A percentile compares a stretch with the other conserved stretches of the same genome.
Conservation (phyloP, 441 rosid species). For the Breynia disticha region DNA sequence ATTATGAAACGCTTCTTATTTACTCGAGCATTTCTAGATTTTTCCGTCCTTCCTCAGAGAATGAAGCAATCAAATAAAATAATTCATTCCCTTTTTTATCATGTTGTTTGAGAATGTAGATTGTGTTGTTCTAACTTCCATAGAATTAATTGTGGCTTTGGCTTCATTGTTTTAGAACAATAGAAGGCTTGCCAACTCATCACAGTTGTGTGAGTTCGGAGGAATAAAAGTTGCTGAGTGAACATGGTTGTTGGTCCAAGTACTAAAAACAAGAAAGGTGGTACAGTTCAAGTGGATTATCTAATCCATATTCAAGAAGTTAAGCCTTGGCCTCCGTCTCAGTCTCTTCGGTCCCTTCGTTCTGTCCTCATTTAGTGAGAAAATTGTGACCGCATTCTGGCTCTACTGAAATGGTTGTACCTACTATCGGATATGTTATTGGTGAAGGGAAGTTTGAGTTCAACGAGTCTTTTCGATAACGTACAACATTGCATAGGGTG, state of each 20-base stretch:
- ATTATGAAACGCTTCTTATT: too few species aligned
- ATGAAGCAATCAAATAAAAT: too few species aligned
- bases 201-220: too few species aligned
- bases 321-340: slow-evolving; percentile 71
- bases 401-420: slow-evolving; percentile 11
- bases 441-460: slow-evolving; percentile 56
- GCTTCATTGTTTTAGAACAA: too few species aligned
- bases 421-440: slow-evolving; percentile 24
- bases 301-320: slow-evolving; percentile 53
- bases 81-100: too few species aligned
- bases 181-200: too few species aligned
- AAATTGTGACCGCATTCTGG: slow-evolving; percentile 59
- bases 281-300: slow-evolving; percentile 41
- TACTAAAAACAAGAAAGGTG: slow-evolving; percentile 54
- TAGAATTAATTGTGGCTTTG: too few species aligned
- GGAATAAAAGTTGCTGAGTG: too few species aligned
- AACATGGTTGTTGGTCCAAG: slow-evolving; percentile 67
- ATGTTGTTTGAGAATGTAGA: too few species aligned
- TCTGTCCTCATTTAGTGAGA: slow-evolving; percentile 70
- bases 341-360: slow-evolving; percentile 31
- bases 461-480: slow-evolving; percentile 44
- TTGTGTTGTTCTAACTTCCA: too few species aligned
- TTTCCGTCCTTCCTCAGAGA: too few species aligned
- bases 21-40: too few species aligned
- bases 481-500: slow-evolving; percentile 36